A percentile compares a stretch with the other conserved stretches of the same genome.
phyloP scores from a whole-genome alignment of 2,329 filamentous ascomycete genomes.

The Xylaria arbuscula region DNA sequence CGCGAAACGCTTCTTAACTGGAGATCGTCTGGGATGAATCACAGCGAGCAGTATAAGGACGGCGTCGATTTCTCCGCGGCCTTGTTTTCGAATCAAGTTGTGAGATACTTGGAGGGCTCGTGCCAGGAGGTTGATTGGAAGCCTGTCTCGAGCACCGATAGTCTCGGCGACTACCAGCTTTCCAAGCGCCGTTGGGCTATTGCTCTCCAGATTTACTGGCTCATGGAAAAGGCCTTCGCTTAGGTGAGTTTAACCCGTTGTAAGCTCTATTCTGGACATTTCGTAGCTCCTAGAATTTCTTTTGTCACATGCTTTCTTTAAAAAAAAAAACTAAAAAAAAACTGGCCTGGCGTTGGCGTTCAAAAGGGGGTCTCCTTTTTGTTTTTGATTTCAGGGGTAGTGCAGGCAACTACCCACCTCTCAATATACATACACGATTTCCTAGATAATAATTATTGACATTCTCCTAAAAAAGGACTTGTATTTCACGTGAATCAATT shows the following conservation, averaged over 20 bases:
- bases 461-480: neutral
- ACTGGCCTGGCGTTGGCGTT: neutral
- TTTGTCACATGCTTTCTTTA: too few species aligned
- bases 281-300: too few species aligned
- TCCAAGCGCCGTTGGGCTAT: constrained; percentile 7
- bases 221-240: constrained; percentile 23
- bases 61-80: constrained; percentile 17
- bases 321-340: neutral
- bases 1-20: constrained; percentile 15
- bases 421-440: neutral
- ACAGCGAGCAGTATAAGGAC: neutral
- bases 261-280: too few species aligned
- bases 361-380: too few species aligned
- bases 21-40: neutral
- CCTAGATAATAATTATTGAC: too few species aligned
- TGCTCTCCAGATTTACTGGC: constrained; percentile 32
- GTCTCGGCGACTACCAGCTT: constrained; percentile 2
- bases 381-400: neutral
- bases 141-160: neutral
- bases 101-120: constrained; percentile 15
- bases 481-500: too few species aligned
- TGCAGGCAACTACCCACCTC: neutral
- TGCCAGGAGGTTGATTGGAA: neutral
- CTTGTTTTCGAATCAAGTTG: constrained; percentile 28
- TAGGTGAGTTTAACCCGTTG: too few species aligned